Base-by-base conservation (phyloP, 1,139 yeast species). In the Geotrichum citri-aurantii region DNA sequence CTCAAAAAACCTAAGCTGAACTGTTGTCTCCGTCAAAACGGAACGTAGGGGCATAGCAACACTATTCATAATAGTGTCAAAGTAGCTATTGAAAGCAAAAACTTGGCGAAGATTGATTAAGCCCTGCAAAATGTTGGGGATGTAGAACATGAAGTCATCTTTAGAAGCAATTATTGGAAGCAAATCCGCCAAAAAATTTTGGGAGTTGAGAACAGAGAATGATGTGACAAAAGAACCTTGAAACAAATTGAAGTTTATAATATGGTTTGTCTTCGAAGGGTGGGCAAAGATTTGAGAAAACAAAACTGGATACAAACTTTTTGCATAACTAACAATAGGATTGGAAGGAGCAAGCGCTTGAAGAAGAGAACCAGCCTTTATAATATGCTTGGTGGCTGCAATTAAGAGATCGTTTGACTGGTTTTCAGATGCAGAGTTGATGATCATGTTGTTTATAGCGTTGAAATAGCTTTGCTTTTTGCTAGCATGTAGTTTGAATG, bases 111-210 rank as follows among this genome's bases (percentile, higher is more conserved):
- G 42, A 21, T 56, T 49, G 27, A 62, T 58, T 37, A 54, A 54
- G 10, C 64, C 64, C 23, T 59, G 60, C 3, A 62, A 54, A 19
- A 62, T 61, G 26, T 59, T 59, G 10, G 62, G 63, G 3, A 60
- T 49, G 47, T 56, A 61, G 29, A 54, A 31, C 37, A 57, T 44
- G 14, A 54, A 58, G 27, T 52, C 57, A 48, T 59, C 62, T 17
- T 57, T 54, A 19, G 60, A 31, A 21, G 54, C 42, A 11, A 60
- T 33, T 12, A 60, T 27, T 2, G 59, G 59, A 23, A 48, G 53
- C 12, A 61, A 37, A 21, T 61, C 64, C 1, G 29, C 48, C 1
- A 57, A 44, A 19, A 62, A 24, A 11, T 53, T 50, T 1, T 47
- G 52, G 19, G 57, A 58, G 44, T 58, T 59, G 7, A 62, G 44